Base-by-base conservation (phyloP, 768 basidiomycete genomes). In the Lactarius hengduanensis region DNA sequence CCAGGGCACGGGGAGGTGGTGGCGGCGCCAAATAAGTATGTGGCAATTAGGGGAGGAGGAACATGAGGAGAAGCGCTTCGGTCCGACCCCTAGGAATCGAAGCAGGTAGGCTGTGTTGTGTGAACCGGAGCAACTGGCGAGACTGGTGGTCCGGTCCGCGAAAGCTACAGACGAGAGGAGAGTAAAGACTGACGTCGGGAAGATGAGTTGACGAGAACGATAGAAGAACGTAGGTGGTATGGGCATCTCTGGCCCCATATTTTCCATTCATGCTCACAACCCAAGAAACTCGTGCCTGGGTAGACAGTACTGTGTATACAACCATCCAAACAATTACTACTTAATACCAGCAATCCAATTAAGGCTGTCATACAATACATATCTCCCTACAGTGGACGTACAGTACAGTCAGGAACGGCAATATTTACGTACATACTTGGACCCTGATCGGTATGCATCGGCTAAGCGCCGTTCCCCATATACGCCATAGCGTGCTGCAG, bases 331-430 rank as follows among this genome's bases (percentile, higher is more conserved):
- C 6, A 16, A 18, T 41, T 18, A 18, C 11, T 3, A 16, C 40
- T 30, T 30, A 30, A 41, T 41, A 18, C 16, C 36, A 11, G 36
- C 22, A 16, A 22, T 26, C 13, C 22, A 22, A 50, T n/a, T 9
- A 53, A 26, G 26, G 11, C n/a, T 50, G 11, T 22, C 50, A 26
- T 26, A 53, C 26, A 7, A 11, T 15, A 26, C 26, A 28, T 15
- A 26, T 53, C 47, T 26, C 26, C 47, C 13, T n/a, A 22, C 22
- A 18, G 32, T 34, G 18, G 20, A 34, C 34, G 22, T 26, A 36
- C 15, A 11, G 55, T 28, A 56, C 36, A 58, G 36, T 34, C 57
- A 58, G 57, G 57, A 30, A 58, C 57, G 34, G 22, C 57, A 26
- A 38, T 22, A 38, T 10, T 40, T 36, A 58, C 57, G 22, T 58